Evolutionary conservation across 441 rosid species (phyloP).

Genomic region (Populus tomentosa): DNA sequence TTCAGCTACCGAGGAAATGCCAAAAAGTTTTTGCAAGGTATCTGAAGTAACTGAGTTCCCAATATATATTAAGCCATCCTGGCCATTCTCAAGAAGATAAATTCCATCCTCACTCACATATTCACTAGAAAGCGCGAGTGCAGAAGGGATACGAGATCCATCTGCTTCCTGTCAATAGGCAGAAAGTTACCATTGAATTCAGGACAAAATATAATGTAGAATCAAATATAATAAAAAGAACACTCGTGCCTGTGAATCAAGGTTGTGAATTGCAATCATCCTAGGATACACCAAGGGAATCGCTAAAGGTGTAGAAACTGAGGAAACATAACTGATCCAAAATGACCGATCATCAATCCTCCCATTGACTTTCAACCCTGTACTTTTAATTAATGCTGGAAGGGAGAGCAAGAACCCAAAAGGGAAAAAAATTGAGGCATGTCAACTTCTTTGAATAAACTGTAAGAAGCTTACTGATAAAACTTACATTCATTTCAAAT

Average conservation of each 20-base stretch:
- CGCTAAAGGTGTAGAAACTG: constrained; percentile 61
- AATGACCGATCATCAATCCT: constrained; percentile 82
- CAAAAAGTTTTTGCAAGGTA: constrained; percentile 56
- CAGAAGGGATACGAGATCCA: constrained; percentile 47
- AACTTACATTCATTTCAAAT: too few relatives aligned
- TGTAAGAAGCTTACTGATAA: too few relatives aligned
- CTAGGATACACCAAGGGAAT: constrained; percentile 82
- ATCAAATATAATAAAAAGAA: not conserved
- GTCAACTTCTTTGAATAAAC: too few relatives aligned
- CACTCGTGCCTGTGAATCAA: constrained; percentile 42
- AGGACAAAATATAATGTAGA: not conserved
- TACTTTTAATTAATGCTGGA: constrained; percentile 72
- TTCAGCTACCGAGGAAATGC: constrained; percentile 44
- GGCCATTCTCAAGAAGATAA: constrained; percentile 90
- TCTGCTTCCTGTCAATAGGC: constrained; percentile 45
- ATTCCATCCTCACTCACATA: constrained; percentile 73
- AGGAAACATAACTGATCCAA: constrained; percentile 68
- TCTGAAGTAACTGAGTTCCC: constrained; percentile 53
- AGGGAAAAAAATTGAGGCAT: not conserved
- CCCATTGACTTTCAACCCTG: constrained; percentile 62
- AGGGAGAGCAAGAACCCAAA: constrained; percentile 5
- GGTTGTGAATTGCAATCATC: constrained; percentile 75
- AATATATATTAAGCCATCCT: constrained; percentile 64
- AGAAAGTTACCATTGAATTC: not conserved
- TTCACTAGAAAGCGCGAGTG: constrained; percentile 77